A percentile compares a stretch with the other conserved stretches of the same genome.
Evolutionary conservation across 306 rosid genomes (phyloP).

Genomic region (Rosa persica): DNA sequence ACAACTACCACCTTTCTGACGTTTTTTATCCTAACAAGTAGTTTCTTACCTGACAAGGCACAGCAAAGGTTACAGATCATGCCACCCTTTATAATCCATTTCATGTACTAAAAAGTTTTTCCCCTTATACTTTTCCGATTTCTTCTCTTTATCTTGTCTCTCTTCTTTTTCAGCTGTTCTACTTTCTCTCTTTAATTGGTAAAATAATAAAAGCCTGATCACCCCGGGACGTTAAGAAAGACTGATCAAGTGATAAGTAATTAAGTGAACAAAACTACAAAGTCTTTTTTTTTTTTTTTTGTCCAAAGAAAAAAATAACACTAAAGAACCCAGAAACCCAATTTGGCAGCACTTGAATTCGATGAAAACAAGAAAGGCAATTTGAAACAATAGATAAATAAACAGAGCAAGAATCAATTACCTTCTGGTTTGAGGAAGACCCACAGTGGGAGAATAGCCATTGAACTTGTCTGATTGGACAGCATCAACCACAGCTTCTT

Average conservation of each 20-base stretch:
- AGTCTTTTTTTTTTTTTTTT: not conserved
- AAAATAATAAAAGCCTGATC: not conserved
- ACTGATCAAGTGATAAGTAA: not conserved
- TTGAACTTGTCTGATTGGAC: conserved; percentile 63
- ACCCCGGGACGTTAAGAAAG: not conserved
- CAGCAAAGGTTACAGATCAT: not conserved
- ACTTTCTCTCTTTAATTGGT: not conserved
- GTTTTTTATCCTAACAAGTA: not conserved
- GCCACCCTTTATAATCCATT: not conserved
- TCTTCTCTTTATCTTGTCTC: not conserved
- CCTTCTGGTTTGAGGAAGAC: conserved; percentile 78
- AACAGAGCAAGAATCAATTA: conserved; percentile 13
- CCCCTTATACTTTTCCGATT: not conserved
- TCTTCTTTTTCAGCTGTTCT: not conserved
- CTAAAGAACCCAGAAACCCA: conserved; percentile 2
- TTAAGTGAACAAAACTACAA: not conserved
- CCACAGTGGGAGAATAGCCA: conserved; percentile 88
- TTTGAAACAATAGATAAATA: not conserved
- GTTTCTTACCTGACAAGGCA: conserved; percentile 3
- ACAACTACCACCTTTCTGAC: not conserved
- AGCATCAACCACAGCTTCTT: conserved; percentile 58
- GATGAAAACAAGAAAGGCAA: conserved; percentile 18
- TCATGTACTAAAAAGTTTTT: not conserved
- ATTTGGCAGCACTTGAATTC: conserved; percentile 5
- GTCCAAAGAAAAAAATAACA: not conserved